Evolutionary conservation across 2,329 filamentous ascomycete genomes (phyloP).

Genomic region (Paraphoma sp.): DNA sequence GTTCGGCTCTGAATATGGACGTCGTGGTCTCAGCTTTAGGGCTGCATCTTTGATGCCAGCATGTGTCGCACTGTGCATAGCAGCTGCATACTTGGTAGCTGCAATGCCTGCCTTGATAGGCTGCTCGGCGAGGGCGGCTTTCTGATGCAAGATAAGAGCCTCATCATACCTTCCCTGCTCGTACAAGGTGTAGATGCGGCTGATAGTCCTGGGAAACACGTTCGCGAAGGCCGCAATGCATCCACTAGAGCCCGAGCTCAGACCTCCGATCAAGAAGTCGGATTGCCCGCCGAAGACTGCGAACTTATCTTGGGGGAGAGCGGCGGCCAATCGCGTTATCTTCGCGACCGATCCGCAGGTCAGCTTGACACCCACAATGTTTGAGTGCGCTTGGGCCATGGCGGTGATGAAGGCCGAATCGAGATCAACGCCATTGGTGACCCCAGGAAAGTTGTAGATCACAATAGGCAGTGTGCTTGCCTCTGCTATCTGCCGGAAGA

Average conservation of each 20-base stretch:
- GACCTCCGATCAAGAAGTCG: constrained; percentile 68
- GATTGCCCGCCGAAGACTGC: constrained; percentile 74
- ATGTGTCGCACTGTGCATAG: constrained; percentile 65
- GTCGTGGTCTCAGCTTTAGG: constrained; percentile 17
- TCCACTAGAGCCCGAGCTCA: constrained; percentile 59
- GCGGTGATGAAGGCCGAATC: constrained; percentile 68
- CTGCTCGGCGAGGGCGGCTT: constrained; percentile 68
- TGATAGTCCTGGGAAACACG: constrained; percentile 60
- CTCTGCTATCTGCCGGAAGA: constrained; percentile 58
- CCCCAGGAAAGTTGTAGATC: constrained; percentile 74
- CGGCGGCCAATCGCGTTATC: constrained; percentile 67
- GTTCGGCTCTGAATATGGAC: constrained; percentile 22
- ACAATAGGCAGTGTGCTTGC: constrained; percentile 67
- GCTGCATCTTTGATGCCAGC: constrained; percentile 49
- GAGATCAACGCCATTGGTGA: constrained; percentile 70
- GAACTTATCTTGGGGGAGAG: constrained; percentile 61
- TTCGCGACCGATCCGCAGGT: constrained; percentile 76
- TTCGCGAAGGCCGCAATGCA: constrained; percentile 65
- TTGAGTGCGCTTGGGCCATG: constrained; percentile 61
- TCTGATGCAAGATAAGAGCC: constrained; percentile 65
- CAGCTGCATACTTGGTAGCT: constrained; percentile 69
- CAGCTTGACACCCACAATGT: constrained; percentile 72
- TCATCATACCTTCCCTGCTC: constrained; percentile 61
- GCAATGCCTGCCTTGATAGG: constrained; percentile 70
- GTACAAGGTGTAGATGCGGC: constrained; percentile 65